These are phyloP conservation scores for Coleophoma crateriformis DNA, from an alignment of 2,329 filamentous ascomycete species.

Conservation along the genomic window DNA sequence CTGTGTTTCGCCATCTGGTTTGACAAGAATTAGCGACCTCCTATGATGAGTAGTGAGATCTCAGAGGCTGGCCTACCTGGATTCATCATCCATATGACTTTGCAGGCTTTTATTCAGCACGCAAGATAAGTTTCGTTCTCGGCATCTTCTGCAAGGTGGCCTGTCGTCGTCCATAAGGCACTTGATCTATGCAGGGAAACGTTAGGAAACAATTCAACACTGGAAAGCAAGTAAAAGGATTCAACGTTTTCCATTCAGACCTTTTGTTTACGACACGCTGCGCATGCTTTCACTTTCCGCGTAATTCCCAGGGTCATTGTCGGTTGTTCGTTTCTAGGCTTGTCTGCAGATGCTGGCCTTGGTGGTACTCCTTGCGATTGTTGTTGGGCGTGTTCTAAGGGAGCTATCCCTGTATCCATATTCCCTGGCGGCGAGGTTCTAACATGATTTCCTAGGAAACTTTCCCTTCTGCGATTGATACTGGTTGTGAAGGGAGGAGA, in stretches of 20 bases:
- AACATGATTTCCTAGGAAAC: not conserved
- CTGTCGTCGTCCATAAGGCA: slow-evolving; percentile 45
- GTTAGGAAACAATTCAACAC: not conserved
- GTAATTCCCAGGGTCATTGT: slow-evolving; percentile 24
- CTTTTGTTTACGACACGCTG: slow-evolving; percentile 47
- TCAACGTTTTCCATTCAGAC: slow-evolving; percentile 20
- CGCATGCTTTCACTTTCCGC: slow-evolving; percentile 41
- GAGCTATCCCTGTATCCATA: not conserved
- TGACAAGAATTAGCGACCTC: too few relatives aligned
- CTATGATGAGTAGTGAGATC: not conserved
- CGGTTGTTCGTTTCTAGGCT: not conserved
- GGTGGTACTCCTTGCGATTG: not conserved
- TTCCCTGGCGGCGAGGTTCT: not conserved
- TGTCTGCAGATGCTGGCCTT: not conserved
- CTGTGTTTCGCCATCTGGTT: not conserved
- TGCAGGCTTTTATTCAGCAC: slow-evolving; percentile 45
- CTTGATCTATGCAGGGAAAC: slow-evolving; percentile 23
- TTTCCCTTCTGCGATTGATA: not conserved
- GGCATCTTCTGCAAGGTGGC: slow-evolving; percentile 41
- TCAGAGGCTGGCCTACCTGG: not conserved
- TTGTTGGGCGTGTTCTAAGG: not conserved
- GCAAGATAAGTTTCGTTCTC: slow-evolving; percentile 42
- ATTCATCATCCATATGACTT: slow-evolving; percentile 42
- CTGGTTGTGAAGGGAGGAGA: not conserved
- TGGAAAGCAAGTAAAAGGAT: not conserved